phyloP scores from a whole-genome alignment of 805 yeast species.

The Yarrowia yakushimensis region DNA sequence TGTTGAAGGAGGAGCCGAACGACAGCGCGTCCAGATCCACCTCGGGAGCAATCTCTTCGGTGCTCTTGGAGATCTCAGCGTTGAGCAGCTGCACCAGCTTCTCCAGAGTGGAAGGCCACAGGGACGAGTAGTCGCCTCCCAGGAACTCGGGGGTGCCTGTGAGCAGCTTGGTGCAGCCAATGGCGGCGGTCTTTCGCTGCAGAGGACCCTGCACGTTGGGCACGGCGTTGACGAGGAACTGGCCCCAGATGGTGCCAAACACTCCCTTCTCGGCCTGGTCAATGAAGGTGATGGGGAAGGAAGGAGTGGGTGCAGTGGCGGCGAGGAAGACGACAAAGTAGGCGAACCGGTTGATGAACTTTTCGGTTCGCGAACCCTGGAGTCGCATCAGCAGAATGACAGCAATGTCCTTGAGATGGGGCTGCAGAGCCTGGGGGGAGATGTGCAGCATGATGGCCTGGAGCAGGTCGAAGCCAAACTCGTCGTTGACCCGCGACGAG shows the following conservation, averaged over 20 bases:
- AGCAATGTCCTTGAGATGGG: constrained; percentile 67
- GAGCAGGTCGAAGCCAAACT: constrained; percentile 78
- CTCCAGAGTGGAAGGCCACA: constrained; percentile 46
- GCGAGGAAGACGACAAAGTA: constrained; percentile 57
- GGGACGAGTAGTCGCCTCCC: constrained; percentile 44
- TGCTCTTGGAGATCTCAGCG: constrained; percentile 39
- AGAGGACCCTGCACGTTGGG: constrained; percentile 40
- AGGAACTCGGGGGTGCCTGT: constrained; percentile 40
- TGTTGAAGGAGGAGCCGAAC: constrained; percentile 84
- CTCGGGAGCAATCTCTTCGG: constrained; percentile 35
- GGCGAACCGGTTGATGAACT: constrained; percentile 67
- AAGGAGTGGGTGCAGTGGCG: constrained; percentile 44
- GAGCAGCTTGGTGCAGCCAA: constrained; percentile 49
- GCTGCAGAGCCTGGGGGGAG: constrained; percentile 48
- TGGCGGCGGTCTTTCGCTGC: constrained; percentile 47
- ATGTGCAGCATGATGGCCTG: constrained; percentile 62
- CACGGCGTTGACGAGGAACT: constrained; percentile 38
- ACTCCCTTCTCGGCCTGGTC: constrained; percentile 40
- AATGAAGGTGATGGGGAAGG: constrained; percentile 51
- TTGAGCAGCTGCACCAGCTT: constrained; percentile 45
- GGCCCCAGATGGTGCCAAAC: constrained; percentile 37
- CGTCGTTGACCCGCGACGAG: constrained; percentile 77
- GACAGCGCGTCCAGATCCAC: constrained; percentile 67
- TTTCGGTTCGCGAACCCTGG: constrained; percentile 77
- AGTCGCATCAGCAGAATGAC: constrained; percentile 73